Conservation (phyloP, 2,329 filamentous ascomycete genomes). For the Lecanicillium sp. region DNA sequence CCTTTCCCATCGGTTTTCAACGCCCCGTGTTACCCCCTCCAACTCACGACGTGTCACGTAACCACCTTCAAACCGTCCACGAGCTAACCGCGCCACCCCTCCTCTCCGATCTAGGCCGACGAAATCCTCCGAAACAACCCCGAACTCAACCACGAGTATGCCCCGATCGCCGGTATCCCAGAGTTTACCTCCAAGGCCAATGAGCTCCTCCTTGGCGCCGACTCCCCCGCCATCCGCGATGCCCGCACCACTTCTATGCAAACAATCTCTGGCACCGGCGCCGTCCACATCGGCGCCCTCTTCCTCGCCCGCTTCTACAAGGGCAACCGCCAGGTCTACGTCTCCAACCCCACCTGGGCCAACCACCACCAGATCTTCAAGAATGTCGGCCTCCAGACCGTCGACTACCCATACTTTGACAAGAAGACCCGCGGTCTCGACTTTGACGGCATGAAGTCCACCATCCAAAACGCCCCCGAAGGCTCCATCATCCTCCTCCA, state of each 20-base stretch:
- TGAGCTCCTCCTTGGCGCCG: constrained; percentile 76
- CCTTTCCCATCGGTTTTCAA: neutral
- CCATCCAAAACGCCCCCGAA: constrained; percentile 65
- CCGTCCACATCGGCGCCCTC: constrained; percentile 84
- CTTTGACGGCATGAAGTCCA: constrained; percentile 77
- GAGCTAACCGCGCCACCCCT: constrained; percentile 20
- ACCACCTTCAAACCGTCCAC: neutral
- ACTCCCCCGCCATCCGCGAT: constrained; percentile 76
- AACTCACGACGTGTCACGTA: neutral
- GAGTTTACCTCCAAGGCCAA: constrained; percentile 85
- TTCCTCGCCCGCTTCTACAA: constrained; percentile 92
- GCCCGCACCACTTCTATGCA: constrained; percentile 78
- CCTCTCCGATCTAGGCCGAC: constrained; percentile 62
- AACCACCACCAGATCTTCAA: constrained; percentile 98
- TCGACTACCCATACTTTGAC: constrained; percentile 90
- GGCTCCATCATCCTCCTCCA: constrained; percentile 86
- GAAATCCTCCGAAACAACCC: constrained; percentile 83
- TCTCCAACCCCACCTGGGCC: constrained; percentile 94
- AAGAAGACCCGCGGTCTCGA: constrained; percentile 84
- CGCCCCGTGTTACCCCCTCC: neutral
- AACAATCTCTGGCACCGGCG: constrained; percentile 95
- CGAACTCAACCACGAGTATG: constrained; percentile 94
- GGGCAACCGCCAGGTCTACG: constrained; percentile 70
- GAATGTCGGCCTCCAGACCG: constrained; percentile 75
- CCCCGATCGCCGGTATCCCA: constrained; percentile 84